phyloP scores from a whole-genome alignment of 2,329 filamentous ascomycete species.

The Diaporthe caulivora region DNA sequence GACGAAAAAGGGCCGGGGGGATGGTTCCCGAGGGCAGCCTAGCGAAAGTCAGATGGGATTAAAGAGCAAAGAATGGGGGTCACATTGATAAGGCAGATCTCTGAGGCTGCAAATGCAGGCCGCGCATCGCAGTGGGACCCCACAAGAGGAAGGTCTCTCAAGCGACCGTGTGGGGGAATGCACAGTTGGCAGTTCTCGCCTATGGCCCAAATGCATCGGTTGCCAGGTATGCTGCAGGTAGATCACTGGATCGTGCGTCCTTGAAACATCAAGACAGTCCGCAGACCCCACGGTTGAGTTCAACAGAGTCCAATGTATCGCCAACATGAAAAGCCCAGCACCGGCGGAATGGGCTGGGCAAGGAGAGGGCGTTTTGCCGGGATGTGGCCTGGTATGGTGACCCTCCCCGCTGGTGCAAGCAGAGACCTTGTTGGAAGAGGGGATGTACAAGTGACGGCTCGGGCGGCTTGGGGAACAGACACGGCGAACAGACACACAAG shows the following conservation, averaged over 20 bases:
- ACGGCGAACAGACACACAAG: background rate
- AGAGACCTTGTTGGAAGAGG: conserved; percentile 14
- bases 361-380: background rate
- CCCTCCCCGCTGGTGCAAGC: conserved; percentile 1
- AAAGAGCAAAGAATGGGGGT: conserved; percentile 7
- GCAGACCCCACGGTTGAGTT: background rate
- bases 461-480: conserved; percentile 7
- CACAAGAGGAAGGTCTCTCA: conserved; percentile 33
- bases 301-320: background rate
- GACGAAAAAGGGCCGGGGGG: conserved; percentile 15
- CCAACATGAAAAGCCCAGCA: background rate
- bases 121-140: conserved; percentile 21
- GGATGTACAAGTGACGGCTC: conserved; percentile 6
- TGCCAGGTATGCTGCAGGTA: conserved; percentile 23
- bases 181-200: background rate
- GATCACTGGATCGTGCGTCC: background rate
- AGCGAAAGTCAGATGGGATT: conserved; percentile 13
- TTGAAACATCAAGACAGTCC: background rate
- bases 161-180: conserved; percentile 4
- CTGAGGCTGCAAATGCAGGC: conserved; percentile 30
- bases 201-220: background rate
- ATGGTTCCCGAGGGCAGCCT: background rate
- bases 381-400: background rate
- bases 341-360: background rate
- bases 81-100: conserved; percentile 34